phyloP scores from a whole-genome alignment of 306 rosid genomes.

The Cucurbita maxima region DNA sequence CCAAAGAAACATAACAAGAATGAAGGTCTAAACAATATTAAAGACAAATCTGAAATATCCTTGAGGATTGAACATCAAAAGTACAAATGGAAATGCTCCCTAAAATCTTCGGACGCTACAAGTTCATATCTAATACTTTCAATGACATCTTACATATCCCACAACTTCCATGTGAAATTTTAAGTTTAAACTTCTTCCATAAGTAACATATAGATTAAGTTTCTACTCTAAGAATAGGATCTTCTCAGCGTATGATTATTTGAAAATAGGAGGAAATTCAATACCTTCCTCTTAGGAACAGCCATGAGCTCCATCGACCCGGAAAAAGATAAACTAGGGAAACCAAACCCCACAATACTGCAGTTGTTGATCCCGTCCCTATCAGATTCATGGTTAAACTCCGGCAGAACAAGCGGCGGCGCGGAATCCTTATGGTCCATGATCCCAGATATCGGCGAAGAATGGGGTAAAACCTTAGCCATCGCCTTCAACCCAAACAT shows the following conservation, averaged over 20 bases:
- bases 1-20: neutral
- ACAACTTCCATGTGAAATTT: neutral
- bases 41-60: neutral
- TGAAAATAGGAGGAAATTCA: neutral
- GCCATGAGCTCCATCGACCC: constrained; percentile 89
- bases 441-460: constrained; percentile 35
- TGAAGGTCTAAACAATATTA: neutral
- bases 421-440: constrained; percentile 11
- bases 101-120: neutral
- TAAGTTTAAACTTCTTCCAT: neutral
- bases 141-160: neutral
- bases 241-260: neutral
- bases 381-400: constrained; percentile 10
- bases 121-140: neutral
- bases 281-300: constrained; percentile 64
- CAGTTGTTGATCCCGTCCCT: neutral
- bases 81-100: neutral
- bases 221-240: neutral
- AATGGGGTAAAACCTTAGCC: constrained; percentile 20
- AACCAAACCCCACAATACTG: constrained; percentile 9
- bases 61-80: neutral
- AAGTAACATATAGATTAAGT: neutral
- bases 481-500: constrained; percentile 26
- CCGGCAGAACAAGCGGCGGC: constrained; percentile 35
- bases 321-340: constrained; percentile 31